Conservation (phyloP, 2,329 filamentous ascomycete genomes). For the Aspergillus pseudoglaucus region DNA sequence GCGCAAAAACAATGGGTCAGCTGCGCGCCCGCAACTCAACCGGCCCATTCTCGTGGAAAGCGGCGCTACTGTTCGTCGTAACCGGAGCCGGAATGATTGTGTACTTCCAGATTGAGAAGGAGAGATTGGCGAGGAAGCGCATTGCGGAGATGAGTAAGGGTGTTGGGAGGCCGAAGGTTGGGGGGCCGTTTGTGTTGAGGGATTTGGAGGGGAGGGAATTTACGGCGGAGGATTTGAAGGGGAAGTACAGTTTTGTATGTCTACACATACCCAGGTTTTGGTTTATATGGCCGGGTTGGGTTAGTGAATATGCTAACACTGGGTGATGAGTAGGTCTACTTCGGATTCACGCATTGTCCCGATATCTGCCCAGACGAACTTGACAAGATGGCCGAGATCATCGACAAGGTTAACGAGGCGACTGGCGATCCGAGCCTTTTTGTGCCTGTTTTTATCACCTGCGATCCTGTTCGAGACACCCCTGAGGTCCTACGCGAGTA, state of each 20-base stretch:
- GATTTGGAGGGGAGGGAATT: slow-evolving; percentile 77
- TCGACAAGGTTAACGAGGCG: slow-evolving; percentile 56
- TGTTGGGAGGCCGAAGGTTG: slow-evolving; percentile 86
- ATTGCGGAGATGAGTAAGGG: slow-evolving; percentile 90
- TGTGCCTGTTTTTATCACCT: slow-evolving; percentile 85
- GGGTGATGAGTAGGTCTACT: slow-evolving; percentile 65
- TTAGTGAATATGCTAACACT: slow-evolving; percentile 2
- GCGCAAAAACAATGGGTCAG: slow-evolving; percentile 35
- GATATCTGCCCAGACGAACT: slow-evolving; percentile 99
- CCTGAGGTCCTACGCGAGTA: slow-evolving; percentile 79
- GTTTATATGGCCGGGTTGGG: background rate
- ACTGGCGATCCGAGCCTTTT: slow-evolving; percentile 44
- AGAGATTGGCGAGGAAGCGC: slow-evolving; percentile 78
- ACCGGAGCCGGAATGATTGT: slow-evolving; percentile 71
- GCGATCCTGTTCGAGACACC: slow-evolving; percentile 86
- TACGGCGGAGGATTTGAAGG: slow-evolving; percentile 73
- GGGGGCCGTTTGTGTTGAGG: slow-evolving; percentile 73
- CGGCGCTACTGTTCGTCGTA: slow-evolving; percentile 74
- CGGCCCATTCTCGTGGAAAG: slow-evolving; percentile 83
- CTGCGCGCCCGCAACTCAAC: slow-evolving; percentile 33
- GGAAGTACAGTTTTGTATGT: slow-evolving; percentile 60
- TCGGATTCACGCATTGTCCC: slow-evolving; percentile 96
- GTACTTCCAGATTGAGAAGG: slow-evolving; percentile 93
- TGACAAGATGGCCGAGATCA: slow-evolving; percentile 97
- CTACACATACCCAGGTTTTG: background rate